Evolutionary conservation across 2,329 filamentous ascomycete species (phyloP), one percentile per base, ranked within the genome.

Genomic region (Atkinsonella hypoxylon): DNA sequence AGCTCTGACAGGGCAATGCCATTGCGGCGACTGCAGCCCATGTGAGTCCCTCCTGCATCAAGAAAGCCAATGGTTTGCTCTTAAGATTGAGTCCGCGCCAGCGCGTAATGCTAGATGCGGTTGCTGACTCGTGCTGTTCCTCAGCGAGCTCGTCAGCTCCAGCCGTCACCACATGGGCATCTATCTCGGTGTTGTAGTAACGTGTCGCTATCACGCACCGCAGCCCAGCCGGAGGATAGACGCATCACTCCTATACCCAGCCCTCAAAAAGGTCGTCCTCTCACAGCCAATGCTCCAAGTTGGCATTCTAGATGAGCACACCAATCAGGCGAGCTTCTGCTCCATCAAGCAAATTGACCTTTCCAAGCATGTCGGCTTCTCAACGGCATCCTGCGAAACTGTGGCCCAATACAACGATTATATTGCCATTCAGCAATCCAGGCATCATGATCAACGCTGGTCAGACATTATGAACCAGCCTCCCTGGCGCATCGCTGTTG

Each of bases 261-360:
- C 74, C 0, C 52, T 77, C 9, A 62, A 61, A 3, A 51, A 60
- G 10, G 59, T 78, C 18, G 58, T 77, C 13, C 56, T 64, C 13
- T 61, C 61, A n/a, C 70, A 78, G 49, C 67, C 71, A 2, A 67
- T 71, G 52, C 65, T 81, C 42, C 68, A 72, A 13, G 70, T 74
- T 32, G 75, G 73, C 11, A 74, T 81, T 53, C 58, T 61, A 2
- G 66, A 62, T 40, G 68, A 78, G 45, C 66, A 73, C 38, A 70
- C 67, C n/a, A 64, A 62, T 38, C 51, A 60, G 2, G 68, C 77
- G 0, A 60, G 57, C 31, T 80, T 74, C 57, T 67, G 72, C 8
- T 65, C 68, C 44, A 54, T 77, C 8, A 57, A 65, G 0, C 56
- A 62, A 18, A 63, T 80, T 40, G 62, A 76, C 47, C 61, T 80